Conservation (phyloP, 2,329 filamentous ascomycete species). For the Davidsoniella neocaledoniae region DNA sequence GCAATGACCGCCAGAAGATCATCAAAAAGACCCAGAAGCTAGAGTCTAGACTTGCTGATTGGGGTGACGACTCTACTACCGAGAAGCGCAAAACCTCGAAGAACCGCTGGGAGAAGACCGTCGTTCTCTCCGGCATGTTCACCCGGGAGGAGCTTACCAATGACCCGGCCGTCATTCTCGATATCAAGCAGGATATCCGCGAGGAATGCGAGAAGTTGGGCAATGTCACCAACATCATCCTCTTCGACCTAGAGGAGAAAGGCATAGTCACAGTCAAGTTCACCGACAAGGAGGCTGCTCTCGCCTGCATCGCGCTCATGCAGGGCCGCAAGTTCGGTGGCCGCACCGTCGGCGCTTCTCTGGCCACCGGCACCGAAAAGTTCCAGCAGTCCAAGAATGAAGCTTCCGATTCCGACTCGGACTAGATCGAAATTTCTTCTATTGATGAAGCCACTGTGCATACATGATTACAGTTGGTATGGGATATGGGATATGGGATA, state of each 20-base stretch:
- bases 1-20: constrained; percentile 70
- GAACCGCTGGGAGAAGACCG: constrained; percentile 55
- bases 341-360: constrained; percentile 51
- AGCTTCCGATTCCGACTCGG: constrained; percentile 7
- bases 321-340: constrained; percentile 66
- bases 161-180: constrained; percentile 64
- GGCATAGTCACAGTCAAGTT: constrained; percentile 81
- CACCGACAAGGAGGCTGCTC: constrained; percentile 50
- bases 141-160: constrained; percentile 70
- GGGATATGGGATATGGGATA: neutral
- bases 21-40: constrained; percentile 84
- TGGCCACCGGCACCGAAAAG: constrained; percentile 53
- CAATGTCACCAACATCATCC: constrained; percentile 72
- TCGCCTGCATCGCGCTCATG: constrained; percentile 58
- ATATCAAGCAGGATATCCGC: constrained; percentile 88
- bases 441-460: neutral
- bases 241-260: constrained; percentile 74
- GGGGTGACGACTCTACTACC: constrained; percentile 65
- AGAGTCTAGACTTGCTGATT: constrained; percentile 82
- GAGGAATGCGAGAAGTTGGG: constrained; percentile 81
- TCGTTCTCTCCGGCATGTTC: constrained; percentile 88
- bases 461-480: neutral
- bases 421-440: neutral
- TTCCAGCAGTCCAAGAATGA: constrained; percentile 51
- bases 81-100: constrained; percentile 27